Base-by-base conservation (phyloP, 306 rosid species). In the Carpinus fangiana region DNA sequence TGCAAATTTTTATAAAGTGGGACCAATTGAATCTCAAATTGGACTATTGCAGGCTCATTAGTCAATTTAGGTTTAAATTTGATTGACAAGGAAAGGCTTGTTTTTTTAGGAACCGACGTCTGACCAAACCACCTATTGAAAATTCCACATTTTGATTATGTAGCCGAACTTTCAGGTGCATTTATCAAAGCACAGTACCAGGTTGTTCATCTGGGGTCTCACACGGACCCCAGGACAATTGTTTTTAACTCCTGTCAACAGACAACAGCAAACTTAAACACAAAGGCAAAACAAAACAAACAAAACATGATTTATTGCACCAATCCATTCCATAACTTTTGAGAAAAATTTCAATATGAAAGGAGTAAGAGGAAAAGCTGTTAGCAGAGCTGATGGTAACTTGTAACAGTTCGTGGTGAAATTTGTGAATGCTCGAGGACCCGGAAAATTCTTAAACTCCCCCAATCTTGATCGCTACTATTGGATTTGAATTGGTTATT, bases 111-210 rank as follows among this genome's bases (percentile, higher is more conserved):
- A 78, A 77, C 79, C 79, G 45, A 5, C 7, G 84, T 60, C 73
- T 48, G n/a, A 45, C 83, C 76, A 80, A 80, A 84, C 88, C 55
- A 77, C 86, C 80, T 23, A 12, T 83, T 74, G 86, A 84, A 82
- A 60, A 84, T 57, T 36, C 41, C 41, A 36, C 41, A 36, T 36
- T 3, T 36, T 36, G 43, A 38, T 3, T 38, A 52, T 47, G 55
- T 73, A 14, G 73, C 84, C 82, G 73, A 76, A 50, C 77, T 21
- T 68, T 43, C 13, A 4, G 62, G 10, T 46, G 21, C 36, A 21
- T 21, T 47, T 70, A 70, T 46, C 51, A 67, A 67, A 18, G 4
- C 51, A 8, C 28, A 8, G 9, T 67, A 31, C n/a, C 51, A 23
- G 23, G 23, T 20, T 23, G 3, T 21, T 59, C 2, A 41, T 38